Percentiles rank a stretch among this genome's conserved stretches.
Conservation (phyloP, 345 rosid genomes). For the Rhizophora apiculata region DNA sequence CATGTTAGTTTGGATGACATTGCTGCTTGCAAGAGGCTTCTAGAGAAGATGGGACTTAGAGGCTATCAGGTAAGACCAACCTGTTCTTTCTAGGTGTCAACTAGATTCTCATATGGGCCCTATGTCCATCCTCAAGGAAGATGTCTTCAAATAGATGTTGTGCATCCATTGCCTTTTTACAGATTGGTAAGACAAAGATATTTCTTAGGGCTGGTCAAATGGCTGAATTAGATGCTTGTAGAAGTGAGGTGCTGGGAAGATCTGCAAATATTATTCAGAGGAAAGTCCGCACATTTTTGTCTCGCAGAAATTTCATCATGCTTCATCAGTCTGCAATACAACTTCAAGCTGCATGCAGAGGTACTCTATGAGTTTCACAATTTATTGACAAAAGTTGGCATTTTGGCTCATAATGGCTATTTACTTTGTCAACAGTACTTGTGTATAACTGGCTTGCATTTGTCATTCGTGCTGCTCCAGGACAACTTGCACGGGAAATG, state of each 20-base stretch:
- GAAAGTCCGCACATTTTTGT: conserved; percentile 84
- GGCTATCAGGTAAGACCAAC: conserved; percentile 76
- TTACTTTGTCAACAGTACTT: neutral
- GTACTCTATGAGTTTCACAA: conserved; percentile 31
- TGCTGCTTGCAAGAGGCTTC: conserved; percentile 83
- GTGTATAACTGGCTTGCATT: neutral
- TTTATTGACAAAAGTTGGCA: neutral
- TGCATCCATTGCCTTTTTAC: neutral
- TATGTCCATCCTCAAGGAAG: neutral
- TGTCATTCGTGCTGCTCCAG: conserved; percentile 37
- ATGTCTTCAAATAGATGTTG: neutral
- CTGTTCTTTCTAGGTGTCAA: neutral
- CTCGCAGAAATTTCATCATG: conserved; percentile 55
- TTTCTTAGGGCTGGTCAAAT: conserved; percentile 98
- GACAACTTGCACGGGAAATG: conserved; percentile 65
- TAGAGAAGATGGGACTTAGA: conserved; percentile 73
- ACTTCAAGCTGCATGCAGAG: conserved; percentile 89
- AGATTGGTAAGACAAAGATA: conserved; percentile 95
- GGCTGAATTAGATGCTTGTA: conserved; percentile 88
- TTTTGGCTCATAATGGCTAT: neutral
- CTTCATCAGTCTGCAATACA: conserved; percentile 57
- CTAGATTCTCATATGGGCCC: neutral
- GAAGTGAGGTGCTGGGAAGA: conserved; percentile 90
- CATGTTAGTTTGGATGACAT: conserved; percentile 62
- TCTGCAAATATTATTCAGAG: conserved; percentile 95